These are phyloP conservation scores for Lachancea lanzarotensis DNA, from an alignment of 805 yeast genomes.

Conservation along the genomic window DNA sequence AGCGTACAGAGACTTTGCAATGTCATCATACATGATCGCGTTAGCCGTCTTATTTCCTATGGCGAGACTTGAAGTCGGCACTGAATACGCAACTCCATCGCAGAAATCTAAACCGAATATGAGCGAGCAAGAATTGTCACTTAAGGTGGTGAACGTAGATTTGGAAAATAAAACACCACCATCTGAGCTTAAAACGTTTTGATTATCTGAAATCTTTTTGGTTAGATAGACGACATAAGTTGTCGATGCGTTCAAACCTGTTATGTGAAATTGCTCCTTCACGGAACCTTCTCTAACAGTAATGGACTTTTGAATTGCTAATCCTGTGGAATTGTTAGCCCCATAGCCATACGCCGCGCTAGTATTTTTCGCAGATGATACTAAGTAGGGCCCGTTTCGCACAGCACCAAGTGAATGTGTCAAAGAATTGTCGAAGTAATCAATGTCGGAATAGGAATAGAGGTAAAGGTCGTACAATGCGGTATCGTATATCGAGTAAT, in stretches of 20 bases:
- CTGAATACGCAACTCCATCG: slow-evolving; percentile 76
- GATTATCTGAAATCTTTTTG: slow-evolving; percentile 36
- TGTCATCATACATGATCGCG: slow-evolving; percentile 51
- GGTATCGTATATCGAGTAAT: slow-evolving; percentile 21
- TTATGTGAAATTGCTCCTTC: slow-evolving; percentile 56
- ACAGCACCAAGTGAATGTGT: slow-evolving; percentile 69
- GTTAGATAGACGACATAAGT: slow-evolving; percentile 60
- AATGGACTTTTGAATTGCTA: slow-evolving; percentile 27
- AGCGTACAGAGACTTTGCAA: slow-evolving; percentile 48
- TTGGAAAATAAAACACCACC: slow-evolving; percentile 64
- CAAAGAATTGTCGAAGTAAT: slow-evolving; percentile 34
- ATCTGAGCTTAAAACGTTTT: slow-evolving; percentile 26
- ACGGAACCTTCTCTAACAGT: slow-evolving; percentile 43
- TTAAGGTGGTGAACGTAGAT: slow-evolving; percentile 51
- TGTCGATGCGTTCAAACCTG: slow-evolving; percentile 55
- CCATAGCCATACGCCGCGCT: slow-evolving; percentile 5
- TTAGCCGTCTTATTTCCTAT: slow-evolving; percentile 33
- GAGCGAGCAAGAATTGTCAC: slow-evolving; percentile 56
- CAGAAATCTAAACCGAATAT: slow-evolving; percentile 75
- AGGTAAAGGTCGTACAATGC: slow-evolving; percentile 38
- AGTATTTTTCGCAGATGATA: slow-evolving; percentile 22
- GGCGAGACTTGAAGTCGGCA: slow-evolving; percentile 48
- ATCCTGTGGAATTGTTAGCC: slow-evolving; percentile 22
- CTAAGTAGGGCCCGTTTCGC: slow-evolving; percentile 41
- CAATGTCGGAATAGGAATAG: slow-evolving; percentile 37